These are phyloP conservation scores for Botrytis hyacinthi DNA, from an alignment of 2,329 filamentous ascomycete genomes.

Conservation along the genomic window DNA sequence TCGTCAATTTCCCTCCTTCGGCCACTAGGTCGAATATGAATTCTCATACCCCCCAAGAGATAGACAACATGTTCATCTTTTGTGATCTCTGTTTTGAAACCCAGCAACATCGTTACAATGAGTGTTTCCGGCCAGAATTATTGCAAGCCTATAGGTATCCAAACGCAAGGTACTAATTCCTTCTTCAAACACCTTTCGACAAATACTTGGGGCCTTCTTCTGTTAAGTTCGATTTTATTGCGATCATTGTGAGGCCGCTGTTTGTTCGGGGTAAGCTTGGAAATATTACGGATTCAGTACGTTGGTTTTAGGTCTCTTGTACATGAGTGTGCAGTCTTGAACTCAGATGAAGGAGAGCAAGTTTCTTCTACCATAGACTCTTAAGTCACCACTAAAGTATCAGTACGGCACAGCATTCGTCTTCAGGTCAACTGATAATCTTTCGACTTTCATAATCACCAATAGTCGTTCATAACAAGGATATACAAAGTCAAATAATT, in stretches of 20 bases:
- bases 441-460: background rate
- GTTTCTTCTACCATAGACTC: background rate
- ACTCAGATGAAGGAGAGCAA: background rate
- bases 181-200: too few relatives aligned
- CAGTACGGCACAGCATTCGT: background rate
- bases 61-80: too few relatives aligned
- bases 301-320: background rate
- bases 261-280: background rate
- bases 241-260: background rate
- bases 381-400: background rate
- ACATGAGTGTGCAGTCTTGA: background rate
- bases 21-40: too few relatives aligned
- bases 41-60: too few relatives aligned
- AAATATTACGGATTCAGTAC: background rate
- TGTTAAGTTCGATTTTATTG: background rate
- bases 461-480: background rate
- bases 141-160: background rate
- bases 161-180: too few relatives aligned
- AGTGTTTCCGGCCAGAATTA: background rate
- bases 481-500: background rate
- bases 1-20: too few relatives aligned
- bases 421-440: background rate
- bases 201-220: too few relatives aligned
- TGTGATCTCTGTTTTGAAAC: too few relatives aligned
- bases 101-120: background rate